A percentile compares a stretch with the other conserved stretches of the same genome.
Evolutionary conservation across 2,329 filamentous ascomycete species (phyloP).

Genomic region (Talaromyces sp.): DNA sequence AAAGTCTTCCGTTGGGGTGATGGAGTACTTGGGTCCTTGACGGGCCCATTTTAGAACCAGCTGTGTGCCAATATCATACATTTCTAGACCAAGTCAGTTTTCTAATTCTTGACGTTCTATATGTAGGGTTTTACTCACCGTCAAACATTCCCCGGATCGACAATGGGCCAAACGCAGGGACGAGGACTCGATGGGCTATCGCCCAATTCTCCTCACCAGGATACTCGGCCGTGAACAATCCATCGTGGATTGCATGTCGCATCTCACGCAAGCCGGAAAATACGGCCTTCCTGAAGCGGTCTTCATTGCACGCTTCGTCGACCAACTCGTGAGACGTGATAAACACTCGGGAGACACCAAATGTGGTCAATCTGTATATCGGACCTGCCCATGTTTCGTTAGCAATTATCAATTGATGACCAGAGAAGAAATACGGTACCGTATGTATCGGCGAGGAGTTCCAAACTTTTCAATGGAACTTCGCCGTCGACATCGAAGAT

Average conservation of each 20-base stretch:
- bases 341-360: slow-evolving; percentile 42
- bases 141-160: slow-evolving; percentile 40
- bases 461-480: slow-evolving; percentile 35
- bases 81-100: slow-evolving; percentile 18
- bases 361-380: slow-evolving; percentile 53
- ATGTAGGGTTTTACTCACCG: slow-evolving; percentile 16
- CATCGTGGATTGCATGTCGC: slow-evolving; percentile 56
- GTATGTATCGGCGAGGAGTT: slow-evolving; percentile 1
- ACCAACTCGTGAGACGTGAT: slow-evolving; percentile 50
- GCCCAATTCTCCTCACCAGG: slow-evolving; percentile 54
- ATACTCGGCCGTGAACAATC: slow-evolving; percentile 56
- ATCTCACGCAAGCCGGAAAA: slow-evolving; percentile 47
- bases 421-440: not conserved
- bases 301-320: slow-evolving; percentile 60
- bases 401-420: not conserved
- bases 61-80: slow-evolving; percentile 36
- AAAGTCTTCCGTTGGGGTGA: slow-evolving; percentile 61
- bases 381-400: slow-evolving; percentile 38
- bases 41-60: slow-evolving; percentile 39
- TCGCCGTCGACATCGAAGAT: slow-evolving; percentile 56
- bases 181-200: slow-evolving; percentile 49
- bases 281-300: slow-evolving; percentile 57
- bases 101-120: not conserved
- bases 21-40: slow-evolving; percentile 49
- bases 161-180: slow-evolving; percentile 44